These are phyloP conservation scores for Jamesozyma lodderae DNA, from an alignment of 805 yeast genomes.

Conservation along the genomic window DNA sequence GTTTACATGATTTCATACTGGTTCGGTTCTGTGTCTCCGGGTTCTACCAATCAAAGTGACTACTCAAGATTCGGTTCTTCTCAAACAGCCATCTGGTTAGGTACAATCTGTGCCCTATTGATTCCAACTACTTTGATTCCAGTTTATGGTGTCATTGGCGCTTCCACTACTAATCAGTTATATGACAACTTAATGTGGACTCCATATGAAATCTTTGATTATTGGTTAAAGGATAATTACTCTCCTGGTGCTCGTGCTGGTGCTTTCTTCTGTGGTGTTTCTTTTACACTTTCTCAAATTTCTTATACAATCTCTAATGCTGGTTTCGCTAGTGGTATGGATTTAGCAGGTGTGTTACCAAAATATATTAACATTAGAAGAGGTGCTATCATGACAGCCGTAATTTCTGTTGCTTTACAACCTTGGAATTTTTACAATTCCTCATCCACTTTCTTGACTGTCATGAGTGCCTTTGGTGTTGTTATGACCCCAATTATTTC, in stretches of 20 bases:
- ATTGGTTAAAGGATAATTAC: constrained; percentile 25
- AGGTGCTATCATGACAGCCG: constrained; percentile 31
- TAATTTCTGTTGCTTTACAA: constrained; percentile 29
- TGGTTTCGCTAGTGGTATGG: constrained; percentile 38
- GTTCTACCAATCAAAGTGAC: constrained; percentile 34
- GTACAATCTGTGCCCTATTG: constrained; percentile 28
- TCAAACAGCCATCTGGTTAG: constrained; percentile 20
- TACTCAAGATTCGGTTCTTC: constrained; percentile 34
- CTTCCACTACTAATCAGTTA: constrained; percentile 30
- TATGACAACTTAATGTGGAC: constrained; percentile 31
- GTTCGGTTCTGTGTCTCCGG: constrained; percentile 35
- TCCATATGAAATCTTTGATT: constrained; percentile 30
- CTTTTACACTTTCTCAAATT: constrained; percentile 32
- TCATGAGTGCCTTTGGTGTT: constrained; percentile 32
- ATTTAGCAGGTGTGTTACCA: constrained; percentile 33
- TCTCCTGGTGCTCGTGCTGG: constrained; percentile 31
- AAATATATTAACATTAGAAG: constrained; percentile 33
- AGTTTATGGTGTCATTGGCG: constrained; percentile 36
- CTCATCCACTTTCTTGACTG: constrained; percentile 30
- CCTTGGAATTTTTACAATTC: constrained; percentile 34
- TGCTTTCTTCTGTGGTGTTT: constrained; percentile 32
- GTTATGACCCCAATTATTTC: constrained; percentile 33
- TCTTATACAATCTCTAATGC: constrained; percentile 33
- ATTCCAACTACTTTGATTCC: constrained; percentile 36
- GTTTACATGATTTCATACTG: constrained; percentile 34